These are phyloP conservation scores for Sporothrix brunneoviolacea DNA, from an alignment of 2,329 filamentous ascomycete genomes.

Conservation along the genomic window DNA sequence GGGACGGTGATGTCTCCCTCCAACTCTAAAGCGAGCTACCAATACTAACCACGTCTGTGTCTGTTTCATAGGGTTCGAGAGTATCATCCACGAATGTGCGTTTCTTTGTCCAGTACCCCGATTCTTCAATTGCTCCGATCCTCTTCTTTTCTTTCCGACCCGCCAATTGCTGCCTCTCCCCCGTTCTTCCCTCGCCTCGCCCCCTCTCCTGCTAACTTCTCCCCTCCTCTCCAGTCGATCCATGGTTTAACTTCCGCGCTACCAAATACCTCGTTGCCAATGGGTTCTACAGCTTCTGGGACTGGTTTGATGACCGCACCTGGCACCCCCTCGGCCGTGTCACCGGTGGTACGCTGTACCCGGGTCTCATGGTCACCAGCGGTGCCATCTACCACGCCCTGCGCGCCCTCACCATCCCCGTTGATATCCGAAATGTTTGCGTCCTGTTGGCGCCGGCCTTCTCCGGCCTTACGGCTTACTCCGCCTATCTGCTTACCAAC, in stretches of 20 bases:
- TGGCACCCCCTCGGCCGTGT: conserved; percentile 98
- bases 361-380: conserved; percentile 97
- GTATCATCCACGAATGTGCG: conserved; percentile 99
- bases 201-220: conserved; percentile 18
- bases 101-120: too few species aligned
- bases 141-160: conserved; percentile 16
- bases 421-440: conserved; percentile 98
- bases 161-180: too few species aligned
- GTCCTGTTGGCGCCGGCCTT: conserved; percentile 91
- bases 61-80: conserved; percentile 70
- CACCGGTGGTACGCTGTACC: conserved; percentile 97
- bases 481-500: conserved; percentile 89
- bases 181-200: conserved; percentile 2
- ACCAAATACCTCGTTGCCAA: conserved; percentile 96
- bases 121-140: conserved; percentile 8
- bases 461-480: conserved; percentile 88
- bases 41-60: not conserved
- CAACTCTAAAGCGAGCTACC: not conserved
- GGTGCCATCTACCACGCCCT: conserved; percentile 93
- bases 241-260: conserved; percentile 99
- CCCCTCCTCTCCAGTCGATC: conserved; percentile 65
- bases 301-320: conserved; percentile 99
- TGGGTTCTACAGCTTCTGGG: conserved; percentile 99
- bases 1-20: conserved; percentile 14
- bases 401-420: conserved; percentile 77